phyloP scores from a whole-genome alignment of 306 rosid species.

The Malus fusca region DNA sequence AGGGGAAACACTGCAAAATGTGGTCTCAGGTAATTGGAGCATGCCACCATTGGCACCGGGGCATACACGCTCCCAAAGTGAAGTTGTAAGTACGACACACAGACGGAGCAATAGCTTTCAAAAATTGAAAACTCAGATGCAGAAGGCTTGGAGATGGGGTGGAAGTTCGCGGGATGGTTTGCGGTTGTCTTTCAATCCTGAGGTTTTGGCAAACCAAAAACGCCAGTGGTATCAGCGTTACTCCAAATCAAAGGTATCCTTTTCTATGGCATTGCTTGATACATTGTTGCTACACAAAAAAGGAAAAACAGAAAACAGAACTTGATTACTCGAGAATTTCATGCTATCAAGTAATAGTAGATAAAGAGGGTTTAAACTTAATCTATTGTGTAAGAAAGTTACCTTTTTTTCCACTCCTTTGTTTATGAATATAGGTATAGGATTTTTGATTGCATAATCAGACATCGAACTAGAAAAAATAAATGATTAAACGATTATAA shows the following conservation, averaged over 20 bases:
- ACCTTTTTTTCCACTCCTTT: background rate
- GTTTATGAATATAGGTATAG: background rate
- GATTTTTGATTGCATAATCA: background rate
- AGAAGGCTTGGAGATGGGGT: constrained; percentile 73
- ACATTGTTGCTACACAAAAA: background rate
- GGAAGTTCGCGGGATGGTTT: constrained; percentile 33
- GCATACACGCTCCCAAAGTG: constrained; percentile 68
- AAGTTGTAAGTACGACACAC: constrained; percentile 25
- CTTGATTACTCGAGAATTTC: background rate
- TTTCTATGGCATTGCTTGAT: background rate
- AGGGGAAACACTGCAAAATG: constrained; percentile 49
- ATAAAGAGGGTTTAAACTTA: background rate
- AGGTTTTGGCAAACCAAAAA: constrained; percentile 85
- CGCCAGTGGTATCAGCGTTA: constrained; percentile 96
- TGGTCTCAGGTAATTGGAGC: constrained; percentile 33
- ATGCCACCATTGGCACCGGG: constrained; percentile 27
- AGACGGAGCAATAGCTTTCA: constrained; percentile 53
- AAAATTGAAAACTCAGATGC: constrained; percentile 54
- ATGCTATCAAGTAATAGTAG: background rate
- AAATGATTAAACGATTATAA: background rate
- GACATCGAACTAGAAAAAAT: background rate
- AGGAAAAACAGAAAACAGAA: background rate
- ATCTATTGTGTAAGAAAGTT: background rate
- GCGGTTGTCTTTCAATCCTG: constrained; percentile 52
- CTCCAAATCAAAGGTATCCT: constrained; percentile 68